phyloP scores from a whole-genome alignment of 495 filamentous ascomycete species.

The Penicillium cataractarum region DNA sequence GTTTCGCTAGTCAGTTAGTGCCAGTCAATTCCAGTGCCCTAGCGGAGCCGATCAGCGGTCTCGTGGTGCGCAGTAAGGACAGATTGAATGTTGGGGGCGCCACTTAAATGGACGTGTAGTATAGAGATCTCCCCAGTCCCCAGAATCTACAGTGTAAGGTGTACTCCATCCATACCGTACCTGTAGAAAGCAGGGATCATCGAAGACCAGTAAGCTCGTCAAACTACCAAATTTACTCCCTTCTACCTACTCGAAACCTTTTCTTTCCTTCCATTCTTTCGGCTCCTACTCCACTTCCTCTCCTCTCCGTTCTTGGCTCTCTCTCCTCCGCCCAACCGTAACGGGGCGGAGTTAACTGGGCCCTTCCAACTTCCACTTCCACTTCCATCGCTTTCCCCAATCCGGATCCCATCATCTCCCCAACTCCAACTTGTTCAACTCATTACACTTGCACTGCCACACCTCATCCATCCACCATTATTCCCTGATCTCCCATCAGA shows the following conservation, averaged over 20 bases:
- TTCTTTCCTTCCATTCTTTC: background rate
- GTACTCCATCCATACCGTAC: too few relatives aligned
- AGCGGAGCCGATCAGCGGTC: background rate
- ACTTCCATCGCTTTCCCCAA: conserved; percentile 16
- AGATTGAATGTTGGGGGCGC: background rate
- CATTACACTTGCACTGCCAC: conserved; percentile 2
- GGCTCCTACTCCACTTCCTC: conserved; percentile 21
- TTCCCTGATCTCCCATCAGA: background rate
- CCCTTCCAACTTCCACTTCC: conserved; percentile 9
- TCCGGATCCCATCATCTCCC: conserved; percentile 24
- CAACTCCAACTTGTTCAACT: conserved; percentile 7
- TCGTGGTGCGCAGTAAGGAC: background rate
- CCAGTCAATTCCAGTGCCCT: background rate
- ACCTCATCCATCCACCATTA: conserved; percentile 3
- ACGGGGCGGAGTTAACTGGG: conserved; percentile 33
- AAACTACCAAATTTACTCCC: background rate
- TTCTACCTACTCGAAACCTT: background rate
- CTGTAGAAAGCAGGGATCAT: background rate
- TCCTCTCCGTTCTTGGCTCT: conserved; percentile 31
- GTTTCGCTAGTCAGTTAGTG: background rate
- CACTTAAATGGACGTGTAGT: too few relatives aligned
- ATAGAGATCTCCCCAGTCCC: too few relatives aligned
- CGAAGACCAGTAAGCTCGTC: conserved; percentile 5
- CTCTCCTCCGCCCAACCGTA: conserved; percentile 17
- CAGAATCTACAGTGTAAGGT: too few relatives aligned